Percentiles rank a stretch among this genome's conserved stretches.
phyloP scores from a whole-genome alignment of 495 filamentous ascomycete genomes.

The Aspergillus olivimuriae region DNA sequence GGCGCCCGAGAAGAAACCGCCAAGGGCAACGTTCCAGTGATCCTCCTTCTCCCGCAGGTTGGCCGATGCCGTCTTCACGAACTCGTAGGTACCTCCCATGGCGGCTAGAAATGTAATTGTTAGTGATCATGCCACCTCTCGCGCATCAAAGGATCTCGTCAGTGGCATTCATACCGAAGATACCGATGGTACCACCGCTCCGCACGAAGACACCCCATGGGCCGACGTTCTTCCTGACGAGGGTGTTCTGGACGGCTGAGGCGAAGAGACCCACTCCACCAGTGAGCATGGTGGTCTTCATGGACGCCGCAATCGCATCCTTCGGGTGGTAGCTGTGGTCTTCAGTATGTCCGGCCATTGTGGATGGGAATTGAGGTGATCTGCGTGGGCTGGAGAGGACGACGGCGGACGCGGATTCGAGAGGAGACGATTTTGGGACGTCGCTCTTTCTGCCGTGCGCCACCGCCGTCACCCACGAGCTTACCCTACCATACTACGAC shows the following conservation, averaged over 20 bases:
- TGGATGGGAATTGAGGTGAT: slow-evolving; percentile 15
- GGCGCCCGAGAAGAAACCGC: slow-evolving; percentile 65
- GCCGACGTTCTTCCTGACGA: slow-evolving; percentile 72
- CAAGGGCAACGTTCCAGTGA: slow-evolving; percentile 60
- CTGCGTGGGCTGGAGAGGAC: slow-evolving; percentile 14
- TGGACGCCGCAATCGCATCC: slow-evolving; percentile 65
- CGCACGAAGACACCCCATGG: slow-evolving; percentile 69
- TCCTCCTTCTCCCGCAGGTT: slow-evolving; percentile 76
- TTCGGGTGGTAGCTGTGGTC: slow-evolving; percentile 62
- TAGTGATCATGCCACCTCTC: slow-evolving; percentile 12
- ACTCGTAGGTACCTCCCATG: slow-evolving; percentile 74
- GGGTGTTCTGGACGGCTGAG: slow-evolving; percentile 78
- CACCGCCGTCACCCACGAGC: slow-evolving; percentile 19
- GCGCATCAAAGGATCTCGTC: neutral
- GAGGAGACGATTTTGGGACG: slow-evolving; percentile 22
- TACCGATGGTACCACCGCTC: slow-evolving; percentile 56
- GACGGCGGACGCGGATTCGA: slow-evolving; percentile 16
- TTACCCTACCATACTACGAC: too few relatives aligned
- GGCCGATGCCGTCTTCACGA: slow-evolving; percentile 63
- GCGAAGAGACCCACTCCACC: slow-evolving; percentile 63
- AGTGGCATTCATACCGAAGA: slow-evolving; percentile 50
- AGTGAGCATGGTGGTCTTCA: slow-evolving; percentile 57
- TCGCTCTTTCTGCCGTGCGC: slow-evolving; percentile 24
- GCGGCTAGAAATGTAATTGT: slow-evolving; percentile 51
- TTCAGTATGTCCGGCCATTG: slow-evolving; percentile 43